phyloP scores from a whole-genome alignment of 2,329 filamentous ascomycete genomes.

The Sphaerostilbella broomeana region DNA sequence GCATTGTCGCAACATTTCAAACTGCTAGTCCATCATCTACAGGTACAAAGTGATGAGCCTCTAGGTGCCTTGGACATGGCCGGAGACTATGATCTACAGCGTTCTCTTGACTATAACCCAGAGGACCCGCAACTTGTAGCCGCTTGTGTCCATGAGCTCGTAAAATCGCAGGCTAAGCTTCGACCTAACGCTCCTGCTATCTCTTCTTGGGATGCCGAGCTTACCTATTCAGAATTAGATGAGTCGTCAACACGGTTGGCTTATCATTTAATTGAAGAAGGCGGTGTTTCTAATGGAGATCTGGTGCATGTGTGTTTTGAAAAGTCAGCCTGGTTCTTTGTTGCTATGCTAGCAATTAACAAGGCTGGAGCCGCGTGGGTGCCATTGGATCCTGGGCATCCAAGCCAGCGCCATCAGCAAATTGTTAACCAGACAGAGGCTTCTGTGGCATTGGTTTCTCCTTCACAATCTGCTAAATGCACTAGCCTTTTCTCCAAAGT shows the following conservation, averaged over 20 bases:
- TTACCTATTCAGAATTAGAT: constrained; percentile 9
- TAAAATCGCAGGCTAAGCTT: constrained; percentile 7
- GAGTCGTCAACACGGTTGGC: constrained; percentile 8
- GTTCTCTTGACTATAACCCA: constrained; percentile 3
- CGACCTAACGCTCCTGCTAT: constrained; percentile 8
- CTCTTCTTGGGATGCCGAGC: constrained; percentile 13
- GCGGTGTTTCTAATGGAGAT: constrained; percentile 6
- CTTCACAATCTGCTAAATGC: constrained; percentile 17
- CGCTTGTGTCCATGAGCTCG: constrained; percentile 11
- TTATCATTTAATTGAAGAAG: constrained; percentile 7
- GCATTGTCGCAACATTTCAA: constrained; percentile 10
- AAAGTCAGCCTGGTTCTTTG: constrained; percentile 21
- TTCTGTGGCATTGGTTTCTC: constrained; percentile 9
- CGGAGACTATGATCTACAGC: constrained; percentile 5
- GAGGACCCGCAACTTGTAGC: constrained; percentile 9
- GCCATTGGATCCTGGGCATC: constrained; percentile 15
- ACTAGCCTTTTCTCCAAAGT: constrained; percentile 10
- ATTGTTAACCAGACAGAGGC: constrained; percentile 13
- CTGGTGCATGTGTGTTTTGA: constrained; percentile 24
- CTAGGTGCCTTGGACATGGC: constrained; percentile 3
- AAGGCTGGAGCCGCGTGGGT: constrained; percentile 17
- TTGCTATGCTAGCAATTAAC: constrained; percentile 16
- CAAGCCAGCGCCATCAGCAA: constrained; percentile 12
- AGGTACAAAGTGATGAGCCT: constrained; percentile 3
- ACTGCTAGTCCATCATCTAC: constrained; percentile 1